Conservation (phyloP, 2,329 filamentous ascomycete genomes). For the Trichoderma oligosporum region DNA sequence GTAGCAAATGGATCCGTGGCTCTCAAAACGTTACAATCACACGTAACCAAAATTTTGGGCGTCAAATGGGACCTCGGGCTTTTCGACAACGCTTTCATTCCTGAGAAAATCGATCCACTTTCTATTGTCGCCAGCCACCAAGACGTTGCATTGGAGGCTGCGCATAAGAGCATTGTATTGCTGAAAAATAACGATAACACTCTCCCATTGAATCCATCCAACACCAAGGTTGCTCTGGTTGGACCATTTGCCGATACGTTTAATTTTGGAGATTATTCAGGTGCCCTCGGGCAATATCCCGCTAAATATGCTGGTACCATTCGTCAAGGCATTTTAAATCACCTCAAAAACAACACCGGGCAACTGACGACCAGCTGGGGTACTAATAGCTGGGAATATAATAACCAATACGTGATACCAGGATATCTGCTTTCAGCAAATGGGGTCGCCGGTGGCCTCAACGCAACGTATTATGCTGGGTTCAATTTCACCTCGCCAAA, state of each 20-base stretch:
- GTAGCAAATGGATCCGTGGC: slow-evolving; percentile 11
- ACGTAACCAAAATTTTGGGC: slow-evolving; percentile 8
- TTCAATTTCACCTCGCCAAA: slow-evolving; percentile 2
- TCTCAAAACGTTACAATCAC: slow-evolving; percentile 10
- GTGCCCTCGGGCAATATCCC: slow-evolving; percentile 13
- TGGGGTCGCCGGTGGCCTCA: neutral
- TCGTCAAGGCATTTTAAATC: slow-evolving; percentile 3
- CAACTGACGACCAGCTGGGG: slow-evolving; percentile 13
- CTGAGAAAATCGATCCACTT: slow-evolving; percentile 10
- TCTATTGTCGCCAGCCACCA: slow-evolving; percentile 14
- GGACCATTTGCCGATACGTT: slow-evolving; percentile 13
- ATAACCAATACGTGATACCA: slow-evolving; percentile 17
- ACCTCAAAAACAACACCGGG: neutral
- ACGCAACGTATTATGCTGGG: slow-evolving; percentile 10
- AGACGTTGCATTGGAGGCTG: slow-evolving; percentile 12
- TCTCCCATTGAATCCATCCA: slow-evolving; percentile 5
- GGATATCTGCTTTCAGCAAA: slow-evolving; percentile 10
- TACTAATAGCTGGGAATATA: slow-evolving; percentile 18
- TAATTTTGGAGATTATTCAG: slow-evolving; percentile 16
- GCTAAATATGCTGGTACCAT: slow-evolving; percentile 6
- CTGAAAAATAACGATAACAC: slow-evolving; percentile 17
- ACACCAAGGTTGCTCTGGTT: slow-evolving; percentile 8
- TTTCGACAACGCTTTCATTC: slow-evolving; percentile 13
- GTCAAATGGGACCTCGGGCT: slow-evolving; percentile 19
- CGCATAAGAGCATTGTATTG: slow-evolving; percentile 17